These are phyloP conservation scores for Boletellus ananas DNA, from an alignment of 768 basidiomycete species.

Conservation along the genomic window DNA sequence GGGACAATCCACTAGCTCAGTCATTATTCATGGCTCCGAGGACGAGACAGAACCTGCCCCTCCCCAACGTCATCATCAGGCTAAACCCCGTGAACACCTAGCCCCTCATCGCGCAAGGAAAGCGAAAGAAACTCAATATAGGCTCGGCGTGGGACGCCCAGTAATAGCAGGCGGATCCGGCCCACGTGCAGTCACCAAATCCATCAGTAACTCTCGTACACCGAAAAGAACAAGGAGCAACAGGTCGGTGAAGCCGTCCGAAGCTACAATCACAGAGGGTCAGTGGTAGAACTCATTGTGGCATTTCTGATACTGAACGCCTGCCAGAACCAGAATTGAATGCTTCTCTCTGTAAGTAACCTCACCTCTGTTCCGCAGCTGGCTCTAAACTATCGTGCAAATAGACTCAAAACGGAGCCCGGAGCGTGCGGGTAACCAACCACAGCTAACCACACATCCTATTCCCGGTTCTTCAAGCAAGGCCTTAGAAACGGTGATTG, in stretches of 20 bases:
- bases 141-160: slow-evolving; percentile 71
- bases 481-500: slow-evolving; percentile 17
- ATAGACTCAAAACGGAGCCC: slow-evolving; percentile 8
- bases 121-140: slow-evolving; percentile 67
- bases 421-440: slow-evolving; percentile 1
- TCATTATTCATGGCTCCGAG: slow-evolving; percentile 40
- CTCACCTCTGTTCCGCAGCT: background rate
- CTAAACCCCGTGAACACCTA: slow-evolving; percentile 15
- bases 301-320: slow-evolving; percentile 8
- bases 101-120: slow-evolving; percentile 50
- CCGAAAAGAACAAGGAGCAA: slow-evolving; percentile 47
- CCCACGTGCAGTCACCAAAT: slow-evolving; percentile 61
- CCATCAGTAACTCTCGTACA: slow-evolving; percentile 46
- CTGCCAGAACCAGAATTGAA: slow-evolving; percentile 25
- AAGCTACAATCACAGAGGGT: slow-evolving; percentile 61
- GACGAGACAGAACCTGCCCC: slow-evolving; percentile 38
- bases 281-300: slow-evolving; percentile 1
- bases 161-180: slow-evolving; percentile 62
- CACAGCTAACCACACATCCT: slow-evolving; percentile 2
- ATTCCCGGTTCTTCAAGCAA: slow-evolving; percentile 5
- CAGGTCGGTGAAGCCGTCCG: slow-evolving; percentile 45
- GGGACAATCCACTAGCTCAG: slow-evolving; percentile 32
- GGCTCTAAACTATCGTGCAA: background rate
- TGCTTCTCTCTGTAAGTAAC: slow-evolving; percentile 17
- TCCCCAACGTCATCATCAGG: slow-evolving; percentile 17